Percentiles rank a stretch among this genome's conserved stretches.
phyloP scores from a whole-genome alignment of 139 green algal species.

The Coelastrella sp. region DNA sequence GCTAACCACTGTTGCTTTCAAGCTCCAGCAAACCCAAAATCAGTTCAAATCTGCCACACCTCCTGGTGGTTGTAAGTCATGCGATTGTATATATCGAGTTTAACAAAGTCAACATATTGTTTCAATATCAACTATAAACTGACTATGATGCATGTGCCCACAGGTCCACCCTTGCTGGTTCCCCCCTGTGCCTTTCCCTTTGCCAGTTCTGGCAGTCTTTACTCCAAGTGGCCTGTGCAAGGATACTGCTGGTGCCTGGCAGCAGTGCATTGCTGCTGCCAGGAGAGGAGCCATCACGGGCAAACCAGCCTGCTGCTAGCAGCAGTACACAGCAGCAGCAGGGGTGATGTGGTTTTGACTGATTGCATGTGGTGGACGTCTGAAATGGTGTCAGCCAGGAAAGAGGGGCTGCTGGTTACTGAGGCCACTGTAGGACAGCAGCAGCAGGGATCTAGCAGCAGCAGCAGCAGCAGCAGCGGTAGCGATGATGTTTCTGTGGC shows the following conservation, averaged over 20 bases:
- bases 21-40: too few relatives aligned
- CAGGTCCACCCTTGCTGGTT: slow-evolving; percentile 1
- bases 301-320: slow-evolving; percentile 9
- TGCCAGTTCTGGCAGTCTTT: neutral
- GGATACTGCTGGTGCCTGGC: neutral
- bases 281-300: neutral
- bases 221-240: slow-evolving; percentile 33
- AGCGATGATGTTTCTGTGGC: neutral
- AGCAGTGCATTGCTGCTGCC: neutral
- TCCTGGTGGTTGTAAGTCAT: too few relatives aligned
- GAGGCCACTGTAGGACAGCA: slow-evolving; percentile 5
- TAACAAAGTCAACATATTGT: too few relatives aligned
- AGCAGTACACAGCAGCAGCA: neutral
- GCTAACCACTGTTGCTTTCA: too few relatives aligned
- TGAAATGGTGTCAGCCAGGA: neutral
- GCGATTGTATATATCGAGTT: too few relatives aligned
- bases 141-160: neutral
- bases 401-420: neutral
- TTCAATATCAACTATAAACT: neutral
- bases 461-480: too few relatives aligned
- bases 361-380: neutral
- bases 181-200: neutral
- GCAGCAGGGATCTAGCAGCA: neutral
- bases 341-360: neutral
- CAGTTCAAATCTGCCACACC: too few relatives aligned